Base-by-base conservation (phyloP, 2,329 filamentous ascomycete genomes). In the Coniella vitis region DNA sequence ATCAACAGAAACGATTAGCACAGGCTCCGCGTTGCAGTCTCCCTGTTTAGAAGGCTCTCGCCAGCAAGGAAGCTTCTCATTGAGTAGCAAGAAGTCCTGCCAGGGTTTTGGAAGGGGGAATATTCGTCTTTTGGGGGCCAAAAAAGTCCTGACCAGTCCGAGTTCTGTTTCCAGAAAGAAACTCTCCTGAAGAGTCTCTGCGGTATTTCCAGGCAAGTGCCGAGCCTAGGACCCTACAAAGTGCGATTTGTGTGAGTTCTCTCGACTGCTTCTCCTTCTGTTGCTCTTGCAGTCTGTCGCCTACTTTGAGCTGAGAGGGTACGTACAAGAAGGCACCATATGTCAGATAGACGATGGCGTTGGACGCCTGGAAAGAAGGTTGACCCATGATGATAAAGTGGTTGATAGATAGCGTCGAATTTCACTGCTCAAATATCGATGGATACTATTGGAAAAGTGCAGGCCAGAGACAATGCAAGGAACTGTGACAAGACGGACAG, bases 261-360 rank as follows among this genome's bases (percentile, higher is more conserved):
- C n/a, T 22, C 19, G 25, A n/a, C 42, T 36, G 22, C 14, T 25
- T n/a, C 14, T 14, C 21, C 5, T 46, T 32, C 25, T 4, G n/a
- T n/a, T n/a, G n/a, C 9, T 7, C 4, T 14, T 19, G 2, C 34
- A 25, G 1, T 4, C 3, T 10, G 17, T 19, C 21, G 9, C 8
- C 19, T 13, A 38, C 14, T 22, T 14, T 7, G 12, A 14, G 12
- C 20, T 7, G 14, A 20, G 38, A 40, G 14, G 9, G 19, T 16
- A 41, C 56, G 58, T 71, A 91, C 87, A 93, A 70, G 64, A 93
- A 93, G 43, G 75, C 72, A 55, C 77, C 84, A 70, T 90, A 90
- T 43, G 85, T 88, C 46, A 88, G 70, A 63, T 90, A 91, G 63
- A 93, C 84, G 63, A 91, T 74, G 73, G 86, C 86, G 72, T 91